phyloP scores from a whole-genome alignment of 2,329 filamentous ascomycete genomes.

The Nemania sp. region DNA sequence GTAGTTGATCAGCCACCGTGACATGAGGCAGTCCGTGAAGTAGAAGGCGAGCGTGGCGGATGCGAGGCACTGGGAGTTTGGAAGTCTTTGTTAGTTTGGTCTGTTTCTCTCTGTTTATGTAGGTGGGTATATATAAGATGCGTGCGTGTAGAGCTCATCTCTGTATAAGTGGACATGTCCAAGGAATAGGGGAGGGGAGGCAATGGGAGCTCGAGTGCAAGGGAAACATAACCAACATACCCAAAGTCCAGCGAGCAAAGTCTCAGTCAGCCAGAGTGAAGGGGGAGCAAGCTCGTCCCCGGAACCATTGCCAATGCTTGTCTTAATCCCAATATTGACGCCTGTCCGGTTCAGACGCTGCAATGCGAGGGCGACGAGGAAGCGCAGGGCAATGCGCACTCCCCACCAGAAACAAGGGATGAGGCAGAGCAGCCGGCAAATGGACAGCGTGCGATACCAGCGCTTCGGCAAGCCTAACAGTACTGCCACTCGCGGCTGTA shows the following conservation, averaged over 20 bases:
- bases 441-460: constrained; percentile 74
- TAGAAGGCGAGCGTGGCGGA: constrained; percentile 80
- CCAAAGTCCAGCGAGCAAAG: constrained; percentile 22
- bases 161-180: too few species aligned
- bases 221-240: too few species aligned
- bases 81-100: too few species aligned
- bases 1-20: constrained; percentile 83
- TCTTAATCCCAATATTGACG: too few species aligned
- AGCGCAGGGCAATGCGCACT: constrained; percentile 67
- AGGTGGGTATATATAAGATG: too few species aligned
- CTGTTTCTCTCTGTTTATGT: too few species aligned
- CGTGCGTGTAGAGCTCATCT: too few species aligned
- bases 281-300: too few species aligned
- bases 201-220: neutral
- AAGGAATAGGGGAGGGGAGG: neutral
- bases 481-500: constrained; percentile 78
- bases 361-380: constrained; percentile 64
- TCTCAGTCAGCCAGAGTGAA: constrained; percentile 62
- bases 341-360: constrained; percentile 32
- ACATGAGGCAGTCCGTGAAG: constrained; percentile 85
- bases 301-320: too few species aligned
- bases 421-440: constrained; percentile 72
- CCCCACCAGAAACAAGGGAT: constrained; percentile 74
- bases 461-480: constrained; percentile 71
- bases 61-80: constrained; percentile 63